Conservation (phyloP, 2,329 filamentous ascomycete species). For the Ophiocordyceps sinensis region DNA sequence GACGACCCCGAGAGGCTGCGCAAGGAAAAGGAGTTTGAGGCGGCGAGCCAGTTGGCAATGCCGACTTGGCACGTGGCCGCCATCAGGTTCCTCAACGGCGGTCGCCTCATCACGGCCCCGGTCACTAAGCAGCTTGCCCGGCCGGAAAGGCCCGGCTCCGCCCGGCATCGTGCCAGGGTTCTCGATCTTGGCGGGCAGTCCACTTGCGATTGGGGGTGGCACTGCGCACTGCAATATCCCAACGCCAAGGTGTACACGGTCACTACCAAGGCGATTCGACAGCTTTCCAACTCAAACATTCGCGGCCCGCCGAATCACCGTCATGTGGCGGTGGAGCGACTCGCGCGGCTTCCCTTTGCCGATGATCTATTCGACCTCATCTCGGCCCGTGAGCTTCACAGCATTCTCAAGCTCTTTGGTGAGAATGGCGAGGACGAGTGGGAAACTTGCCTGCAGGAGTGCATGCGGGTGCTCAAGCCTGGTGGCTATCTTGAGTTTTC, state of each 20-base stretch:
- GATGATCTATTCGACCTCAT: conserved; percentile 82
- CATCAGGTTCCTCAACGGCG: conserved; percentile 46
- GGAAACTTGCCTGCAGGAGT: conserved; percentile 72
- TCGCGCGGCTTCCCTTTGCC: conserved; percentile 74
- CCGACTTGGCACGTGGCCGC: conserved; percentile 48
- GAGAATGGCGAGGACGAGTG: conserved; percentile 70
- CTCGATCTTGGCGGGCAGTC: conserved; percentile 78
- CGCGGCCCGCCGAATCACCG: conserved; percentile 80
- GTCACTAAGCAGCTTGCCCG: conserved; percentile 47
- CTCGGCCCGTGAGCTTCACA: conserved; percentile 75
- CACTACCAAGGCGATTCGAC: conserved; percentile 56
- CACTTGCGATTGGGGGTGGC: conserved; percentile 91
- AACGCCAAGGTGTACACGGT: conserved; percentile 81
- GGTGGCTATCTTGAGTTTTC: conserved; percentile 87
- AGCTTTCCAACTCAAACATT: conserved; percentile 59
- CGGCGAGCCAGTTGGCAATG: conserved; percentile 54
- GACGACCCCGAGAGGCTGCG: conserved; percentile 49
- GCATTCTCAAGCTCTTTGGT: conserved; percentile 60
- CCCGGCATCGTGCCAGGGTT: conserved; percentile 47
- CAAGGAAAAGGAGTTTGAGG: conserved; percentile 67
- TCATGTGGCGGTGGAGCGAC: conserved; percentile 59
- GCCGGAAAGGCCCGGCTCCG: conserved; percentile 25
- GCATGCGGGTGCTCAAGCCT: conserved; percentile 81
- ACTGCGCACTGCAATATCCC: conserved; percentile 73
- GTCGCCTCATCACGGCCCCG: conserved; percentile 48